Evolutionary conservation across 805 yeast genomes (phyloP).

Genomic region (Saccharomycopsis javanensis): DNA sequence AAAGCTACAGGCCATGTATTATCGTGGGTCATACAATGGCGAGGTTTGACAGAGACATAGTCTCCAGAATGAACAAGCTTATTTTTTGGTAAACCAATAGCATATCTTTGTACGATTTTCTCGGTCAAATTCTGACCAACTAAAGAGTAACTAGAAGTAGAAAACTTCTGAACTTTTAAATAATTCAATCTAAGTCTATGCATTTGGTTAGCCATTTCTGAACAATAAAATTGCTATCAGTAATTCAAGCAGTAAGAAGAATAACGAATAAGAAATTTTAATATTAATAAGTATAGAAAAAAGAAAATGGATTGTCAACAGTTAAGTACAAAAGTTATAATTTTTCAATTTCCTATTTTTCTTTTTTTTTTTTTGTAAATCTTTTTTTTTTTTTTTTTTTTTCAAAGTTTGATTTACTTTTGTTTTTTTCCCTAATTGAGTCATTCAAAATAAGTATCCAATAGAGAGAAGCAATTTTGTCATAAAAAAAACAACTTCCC

Average conservation of each 20-base stretch:
- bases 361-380: background rate
- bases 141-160: background rate
- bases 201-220: background rate
- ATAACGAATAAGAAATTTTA: background rate
- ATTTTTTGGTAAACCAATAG: slow-evolving; percentile 71
- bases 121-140: slow-evolving; percentile 77
- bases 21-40: slow-evolving; percentile 98
- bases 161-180: background rate
- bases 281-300: background rate
- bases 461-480: background rate
- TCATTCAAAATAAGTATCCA: background rate
- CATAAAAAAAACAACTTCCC: background rate
- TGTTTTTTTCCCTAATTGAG: background rate
- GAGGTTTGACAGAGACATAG: slow-evolving; percentile 89
- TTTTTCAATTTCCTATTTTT: too few relatives aligned
- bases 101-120: slow-evolving; percentile 88
- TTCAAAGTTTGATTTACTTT: too few relatives aligned
- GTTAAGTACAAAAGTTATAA: background rate
- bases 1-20: slow-evolving; percentile 99
- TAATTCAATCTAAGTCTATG: background rate
- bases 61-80: slow-evolving; percentile 83
- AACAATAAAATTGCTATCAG: background rate
- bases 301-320: background rate
- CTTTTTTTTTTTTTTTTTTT: background rate
- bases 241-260: background rate